These are phyloP conservation scores for Candida fluviatilis DNA, from an alignment of 805 yeast species.

Conservation along the genomic window DNA sequence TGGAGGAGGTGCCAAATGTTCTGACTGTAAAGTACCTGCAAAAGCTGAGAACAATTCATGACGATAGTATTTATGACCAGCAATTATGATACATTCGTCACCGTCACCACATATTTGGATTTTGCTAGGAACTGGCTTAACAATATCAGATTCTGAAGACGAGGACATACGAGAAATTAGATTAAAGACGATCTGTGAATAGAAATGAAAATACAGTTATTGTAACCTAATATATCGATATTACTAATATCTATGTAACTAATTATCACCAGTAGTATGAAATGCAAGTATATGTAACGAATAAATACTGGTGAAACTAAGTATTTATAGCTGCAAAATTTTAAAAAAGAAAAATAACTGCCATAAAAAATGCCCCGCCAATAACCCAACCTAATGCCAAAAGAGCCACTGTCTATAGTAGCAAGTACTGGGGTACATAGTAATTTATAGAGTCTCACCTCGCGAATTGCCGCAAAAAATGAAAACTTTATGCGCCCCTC, in stretches of 20 bases:
- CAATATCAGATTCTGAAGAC: background rate
- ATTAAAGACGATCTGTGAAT: too few relatives aligned
- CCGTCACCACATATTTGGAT: slow-evolving; percentile 32
- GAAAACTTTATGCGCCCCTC: background rate
- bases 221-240: too few relatives aligned
- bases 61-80: slow-evolving; percentile 41
- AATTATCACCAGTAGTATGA: too few relatives aligned
- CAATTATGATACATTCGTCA: slow-evolving; percentile 38
- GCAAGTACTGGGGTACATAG: background rate
- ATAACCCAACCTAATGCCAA: too few relatives aligned
- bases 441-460: background rate
- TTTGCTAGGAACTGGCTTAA: slow-evolving; percentile 8
- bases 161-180: too few relatives aligned
- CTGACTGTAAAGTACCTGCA: slow-evolving; percentile 8
- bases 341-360: too few relatives aligned
- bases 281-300: too few relatives aligned
- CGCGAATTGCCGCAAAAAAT: slow-evolving; percentile 1
- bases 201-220: too few relatives aligned
- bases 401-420: too few relatives aligned
- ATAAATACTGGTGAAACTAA: background rate
- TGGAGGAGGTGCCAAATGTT: slow-evolving; percentile 4
- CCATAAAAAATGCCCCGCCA: background rate
- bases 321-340: background rate
- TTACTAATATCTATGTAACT: too few relatives aligned
- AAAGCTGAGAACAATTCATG: slow-evolving; percentile 31